A percentile compares a stretch with the other conserved stretches of the same genome.
Conservation (phyloP, 352 stramenopile genomes). For the Phytopythium montanum region DNA sequence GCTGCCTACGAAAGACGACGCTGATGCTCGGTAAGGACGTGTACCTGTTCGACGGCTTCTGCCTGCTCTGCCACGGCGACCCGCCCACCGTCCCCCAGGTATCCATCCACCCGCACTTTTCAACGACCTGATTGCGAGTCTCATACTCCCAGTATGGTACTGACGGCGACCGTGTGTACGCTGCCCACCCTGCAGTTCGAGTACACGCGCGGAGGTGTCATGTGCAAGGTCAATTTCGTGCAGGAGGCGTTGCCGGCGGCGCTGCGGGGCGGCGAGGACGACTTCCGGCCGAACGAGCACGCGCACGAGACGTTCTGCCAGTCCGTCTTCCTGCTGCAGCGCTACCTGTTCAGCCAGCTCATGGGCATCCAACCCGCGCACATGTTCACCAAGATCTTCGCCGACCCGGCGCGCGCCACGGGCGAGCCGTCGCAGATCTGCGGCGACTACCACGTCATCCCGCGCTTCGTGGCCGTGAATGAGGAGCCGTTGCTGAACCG, state of each 20-base stretch:
- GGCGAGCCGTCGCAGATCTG: constrained; percentile 57
- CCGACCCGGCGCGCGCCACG: constrained; percentile 43
- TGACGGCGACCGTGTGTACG: not conserved
- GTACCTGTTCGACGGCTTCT: constrained; percentile 86
- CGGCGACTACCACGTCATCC: constrained; percentile 76
- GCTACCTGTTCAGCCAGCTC: constrained; percentile 72
- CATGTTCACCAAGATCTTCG: constrained; percentile 65
- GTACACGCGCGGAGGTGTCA: constrained; percentile 71
- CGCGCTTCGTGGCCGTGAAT: constrained; percentile 74
- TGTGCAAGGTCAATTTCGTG: constrained; percentile 75
- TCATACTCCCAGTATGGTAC: not conserved
- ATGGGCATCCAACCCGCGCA: constrained; percentile 70
- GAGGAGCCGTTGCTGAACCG: constrained; percentile 60
- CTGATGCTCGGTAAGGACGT: constrained; percentile 55
- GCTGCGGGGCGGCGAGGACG: constrained; percentile 25
- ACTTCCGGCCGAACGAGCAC: constrained; percentile 20
- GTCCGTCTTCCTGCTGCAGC: constrained; percentile 63
- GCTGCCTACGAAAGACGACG: constrained; percentile 65
- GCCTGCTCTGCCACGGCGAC: constrained; percentile 70
- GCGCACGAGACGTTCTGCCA: constrained; percentile 37
- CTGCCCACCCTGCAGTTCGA: constrained; percentile 52
- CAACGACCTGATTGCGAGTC: no score
- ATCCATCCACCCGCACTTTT: no score
- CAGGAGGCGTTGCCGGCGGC: constrained; percentile 53
- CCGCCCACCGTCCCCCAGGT: constrained; percentile 58